phyloP scores from a whole-genome alignment of 495 filamentous ascomycete species.

The Penicillium pancosmium region DNA sequence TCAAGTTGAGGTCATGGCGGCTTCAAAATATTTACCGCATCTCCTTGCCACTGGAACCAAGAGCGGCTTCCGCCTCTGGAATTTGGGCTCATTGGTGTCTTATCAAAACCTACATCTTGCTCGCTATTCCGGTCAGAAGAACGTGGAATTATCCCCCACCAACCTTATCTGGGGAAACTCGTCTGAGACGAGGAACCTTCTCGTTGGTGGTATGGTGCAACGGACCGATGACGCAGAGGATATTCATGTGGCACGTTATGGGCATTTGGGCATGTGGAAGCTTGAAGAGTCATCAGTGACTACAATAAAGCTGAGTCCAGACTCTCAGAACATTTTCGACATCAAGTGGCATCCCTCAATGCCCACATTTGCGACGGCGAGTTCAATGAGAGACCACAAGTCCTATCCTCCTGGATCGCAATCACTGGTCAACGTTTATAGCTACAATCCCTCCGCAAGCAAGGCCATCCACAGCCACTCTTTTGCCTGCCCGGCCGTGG shows the following conservation, averaged over 20 bases:
- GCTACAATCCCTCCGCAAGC: background rate
- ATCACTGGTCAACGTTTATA: constrained; percentile 59
- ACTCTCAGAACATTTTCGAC: constrained; percentile 77
- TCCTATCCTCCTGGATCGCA: constrained; percentile 32
- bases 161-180: constrained; percentile 72
- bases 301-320: constrained; percentile 47
- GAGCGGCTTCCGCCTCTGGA: constrained; percentile 27
- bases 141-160: constrained; percentile 62
- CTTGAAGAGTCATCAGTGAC: constrained; percentile 52
- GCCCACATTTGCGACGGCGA: constrained; percentile 61
- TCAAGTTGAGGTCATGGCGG: constrained; percentile 71
- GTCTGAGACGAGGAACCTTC: constrained; percentile 51
- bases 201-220: constrained; percentile 79
- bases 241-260: constrained; percentile 47
- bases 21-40: constrained; percentile 44
- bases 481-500: constrained; percentile 73
- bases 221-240: constrained; percentile 56
- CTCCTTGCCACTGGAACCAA: constrained; percentile 55
- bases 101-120: background rate
- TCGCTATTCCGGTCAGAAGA: constrained; percentile 28
- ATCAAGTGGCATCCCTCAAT: constrained; percentile 73
- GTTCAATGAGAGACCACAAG: constrained; percentile 25
- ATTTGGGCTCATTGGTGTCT: constrained; percentile 6
- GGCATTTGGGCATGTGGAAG: constrained; percentile 79
- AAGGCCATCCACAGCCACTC: constrained; percentile 15